Percentiles rank a stretch among this genome's conserved stretches.
phyloP scores from a whole-genome alignment of 768 basidiomycete species.

The Amanita pallidorosea region DNA sequence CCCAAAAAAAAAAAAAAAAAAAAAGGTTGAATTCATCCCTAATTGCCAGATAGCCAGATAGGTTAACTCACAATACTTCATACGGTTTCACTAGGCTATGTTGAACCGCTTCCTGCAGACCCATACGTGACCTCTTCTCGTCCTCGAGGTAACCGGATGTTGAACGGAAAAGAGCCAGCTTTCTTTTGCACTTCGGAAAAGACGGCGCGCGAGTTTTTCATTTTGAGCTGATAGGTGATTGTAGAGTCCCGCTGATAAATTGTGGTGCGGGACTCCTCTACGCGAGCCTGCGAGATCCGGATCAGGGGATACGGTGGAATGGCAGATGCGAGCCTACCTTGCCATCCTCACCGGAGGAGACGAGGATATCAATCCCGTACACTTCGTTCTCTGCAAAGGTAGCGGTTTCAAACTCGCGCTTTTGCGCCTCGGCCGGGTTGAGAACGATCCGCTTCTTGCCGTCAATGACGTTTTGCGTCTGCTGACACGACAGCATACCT shows the following conservation, averaged over 20 bases:
- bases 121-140: constrained; percentile 92
- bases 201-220: constrained; percentile 94
- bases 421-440: constrained; percentile 80
- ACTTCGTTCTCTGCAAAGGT: constrained; percentile 92
- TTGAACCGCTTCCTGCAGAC: constrained; percentile 91
- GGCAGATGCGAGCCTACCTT: constrained; percentile 45
- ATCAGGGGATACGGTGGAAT: constrained; percentile 2
- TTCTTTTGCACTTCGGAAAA: constrained; percentile 98
- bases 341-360: constrained; percentile 83
- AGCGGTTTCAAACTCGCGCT: constrained; percentile 72
- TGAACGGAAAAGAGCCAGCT: constrained; percentile 97
- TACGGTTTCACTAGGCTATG: constrained; percentile 91
- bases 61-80: constrained; percentile 80
- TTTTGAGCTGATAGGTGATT: constrained; percentile 91
- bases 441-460: constrained; percentile 93
- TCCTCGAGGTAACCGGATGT: constrained; percentile 88
- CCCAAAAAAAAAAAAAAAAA: no score
- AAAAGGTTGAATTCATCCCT: not conserved
- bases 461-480: constrained; percentile 89
- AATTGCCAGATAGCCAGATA: not conserved
- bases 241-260: constrained; percentile 85
- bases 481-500: constrained; percentile 96
- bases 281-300: constrained; percentile 51
- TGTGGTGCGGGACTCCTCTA: constrained; percentile 83
- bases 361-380: constrained; percentile 86